Evolutionary conservation across 2,329 filamentous ascomycete genomes (phyloP).

Genomic region (Immersiporthe knoxdaviesiana): DNA sequence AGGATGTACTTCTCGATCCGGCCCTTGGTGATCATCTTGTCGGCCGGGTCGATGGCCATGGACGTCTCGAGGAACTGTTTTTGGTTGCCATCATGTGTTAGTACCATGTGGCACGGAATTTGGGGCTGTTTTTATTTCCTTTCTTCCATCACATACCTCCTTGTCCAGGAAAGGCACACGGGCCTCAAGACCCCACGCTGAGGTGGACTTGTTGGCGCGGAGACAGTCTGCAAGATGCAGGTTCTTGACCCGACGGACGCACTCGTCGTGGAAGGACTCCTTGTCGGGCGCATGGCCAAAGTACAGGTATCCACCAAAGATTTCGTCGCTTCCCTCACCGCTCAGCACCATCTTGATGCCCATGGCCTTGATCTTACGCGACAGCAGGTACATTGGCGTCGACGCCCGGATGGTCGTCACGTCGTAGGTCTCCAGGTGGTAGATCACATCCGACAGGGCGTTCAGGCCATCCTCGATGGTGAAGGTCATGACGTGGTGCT

Average conservation of each 20-base stretch:
- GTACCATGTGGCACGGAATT: constrained; percentile 20
- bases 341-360: constrained; percentile 99
- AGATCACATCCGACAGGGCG: constrained; percentile 95
- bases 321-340: constrained; percentile 96
- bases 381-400: constrained; percentile 97
- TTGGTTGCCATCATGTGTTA: constrained; percentile 47
- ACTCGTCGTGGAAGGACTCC: constrained; percentile 94
- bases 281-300: constrained; percentile 94
- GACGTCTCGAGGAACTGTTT: constrained; percentile 77
- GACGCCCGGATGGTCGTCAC: constrained; percentile 98
- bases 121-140: neutral
- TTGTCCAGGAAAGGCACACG: constrained; percentile 98
- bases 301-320: constrained; percentile 98
- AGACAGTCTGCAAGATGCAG: constrained; percentile 95
- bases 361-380: constrained; percentile 99
- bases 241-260: constrained; percentile 92
- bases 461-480: constrained; percentile 97
- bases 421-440: constrained; percentile 96
- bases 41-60: constrained; percentile 92
- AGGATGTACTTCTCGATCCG: constrained; percentile 97
- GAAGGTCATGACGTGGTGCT: constrained; percentile 98
- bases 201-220: constrained; percentile 98
- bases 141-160: constrained; percentile 55
- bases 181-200: constrained; percentile 96
- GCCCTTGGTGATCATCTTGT: constrained; percentile 93